Evolutionary conservation across 495 filamentous ascomycete genomes (phyloP), one percentile per base, ranked within the genome.

Genomic region (Durotheca rogersii): DNA sequence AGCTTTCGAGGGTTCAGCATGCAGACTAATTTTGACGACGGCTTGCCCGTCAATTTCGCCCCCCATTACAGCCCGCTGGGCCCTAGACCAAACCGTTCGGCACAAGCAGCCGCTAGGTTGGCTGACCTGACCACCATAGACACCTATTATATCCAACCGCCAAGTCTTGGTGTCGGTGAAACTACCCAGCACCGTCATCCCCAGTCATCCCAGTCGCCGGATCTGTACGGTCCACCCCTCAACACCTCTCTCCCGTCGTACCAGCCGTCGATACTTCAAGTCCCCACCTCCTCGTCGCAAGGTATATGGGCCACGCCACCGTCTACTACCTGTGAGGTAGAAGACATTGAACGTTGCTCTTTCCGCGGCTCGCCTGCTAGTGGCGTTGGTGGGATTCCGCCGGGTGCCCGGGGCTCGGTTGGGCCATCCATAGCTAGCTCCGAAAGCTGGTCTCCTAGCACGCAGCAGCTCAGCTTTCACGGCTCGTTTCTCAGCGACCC

Each of bases 281-380:
- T 45, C 4, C 35, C 47, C 3, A 32, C 45, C 19, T 46, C 44
- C 15, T 58, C 50, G 0, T 48, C 56, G 7, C 51, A 55, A 16
- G 23, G 45, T 42, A 33, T 51, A 35, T 51, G 41, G 46, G 44
- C 56, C 3, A 60, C 56, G 7, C 56, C 56, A 7, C 56, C 56
- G n/a, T 56, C 56, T n/a, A 60, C 51, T 9, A 43, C 46, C 5
- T 56, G 39, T 40, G 56, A 60, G 45, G 47, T 34, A 12, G 57
- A 61, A 20, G 56, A 60, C 3, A 14, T 47, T 3, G 55, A 62
- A 1, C 15, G 39, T 3, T 59, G 49, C 17, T 51, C 54, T 6
- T 62, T 47, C 31, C 49, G 55, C 32, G 49, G 43, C 12, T 62
- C 60, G 4, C 59, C 59, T 3, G 15, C 32, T 0, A 54, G 50